phyloP scores from a whole-genome alignment of 306 rosid genomes.

The Albizia julibrissin region DNA sequence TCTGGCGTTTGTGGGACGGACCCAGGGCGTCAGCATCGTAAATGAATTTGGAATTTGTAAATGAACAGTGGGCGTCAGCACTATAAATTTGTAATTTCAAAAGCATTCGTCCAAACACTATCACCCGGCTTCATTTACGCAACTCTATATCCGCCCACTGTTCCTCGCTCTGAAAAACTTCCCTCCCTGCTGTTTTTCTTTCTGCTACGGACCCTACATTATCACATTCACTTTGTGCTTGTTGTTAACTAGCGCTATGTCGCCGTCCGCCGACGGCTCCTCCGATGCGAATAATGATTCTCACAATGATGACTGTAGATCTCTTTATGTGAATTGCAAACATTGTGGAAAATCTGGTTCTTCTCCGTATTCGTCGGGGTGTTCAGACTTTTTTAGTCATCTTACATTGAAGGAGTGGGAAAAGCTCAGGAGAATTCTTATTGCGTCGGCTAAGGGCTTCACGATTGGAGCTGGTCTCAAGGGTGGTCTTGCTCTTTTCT shows the following conservation, averaged over 20 bases:
- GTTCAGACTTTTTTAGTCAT: constrained; percentile 20
- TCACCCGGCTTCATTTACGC: neutral
- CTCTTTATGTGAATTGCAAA: constrained; percentile 31
- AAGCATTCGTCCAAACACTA: neutral
- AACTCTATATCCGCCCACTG: neutral
- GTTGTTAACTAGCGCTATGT: constrained; percentile 34
- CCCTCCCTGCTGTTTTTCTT: constrained; percentile 1
- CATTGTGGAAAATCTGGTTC: constrained; percentile 39
- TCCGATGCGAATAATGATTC: constrained; percentile 14
- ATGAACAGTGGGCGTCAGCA: neutral
- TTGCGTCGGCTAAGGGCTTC: constrained; percentile 70
- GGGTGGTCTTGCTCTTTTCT: constrained; percentile 74
- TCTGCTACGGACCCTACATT: neutral
- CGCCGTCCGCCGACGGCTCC: constrained; percentile 35
- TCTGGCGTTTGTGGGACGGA: neutral
- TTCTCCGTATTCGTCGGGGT: constrained; percentile 32
- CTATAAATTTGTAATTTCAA: neutral
- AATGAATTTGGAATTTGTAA: too few relatives aligned
- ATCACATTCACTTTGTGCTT: neutral
- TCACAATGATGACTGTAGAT: constrained; percentile 4
- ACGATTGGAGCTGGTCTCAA: constrained; percentile 70
- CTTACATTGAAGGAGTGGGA: constrained; percentile 48
- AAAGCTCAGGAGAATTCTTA: constrained; percentile 54
- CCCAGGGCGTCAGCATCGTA: neutral
- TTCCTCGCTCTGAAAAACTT: neutral